Percentiles rank a stretch among this genome's conserved stretches.
Evolutionary conservation across 2,329 filamentous ascomycete genomes (phyloP).

Genomic region (Phaeosphaeriaceae sp.): DNA sequence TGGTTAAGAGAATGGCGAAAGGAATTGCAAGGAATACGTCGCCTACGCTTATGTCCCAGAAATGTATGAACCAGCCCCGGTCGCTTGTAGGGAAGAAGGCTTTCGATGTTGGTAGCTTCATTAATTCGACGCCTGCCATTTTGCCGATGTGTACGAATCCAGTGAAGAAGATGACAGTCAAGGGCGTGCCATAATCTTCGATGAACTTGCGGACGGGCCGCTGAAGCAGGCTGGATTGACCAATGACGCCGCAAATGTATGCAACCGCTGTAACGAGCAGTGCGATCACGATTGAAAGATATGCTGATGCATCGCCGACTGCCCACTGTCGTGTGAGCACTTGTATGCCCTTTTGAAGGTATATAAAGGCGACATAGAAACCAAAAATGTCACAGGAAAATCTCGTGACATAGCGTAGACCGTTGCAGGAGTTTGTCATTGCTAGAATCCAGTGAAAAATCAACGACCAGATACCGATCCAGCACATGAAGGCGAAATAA

Average conservation of each 20-base stretch:
- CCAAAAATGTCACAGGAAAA: slow-evolving; percentile 95
- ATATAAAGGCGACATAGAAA: slow-evolving; percentile 92
- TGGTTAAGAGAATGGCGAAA: slow-evolving; percentile 81
- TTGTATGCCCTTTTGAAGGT: slow-evolving; percentile 89
- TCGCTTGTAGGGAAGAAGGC: slow-evolving; percentile 80
- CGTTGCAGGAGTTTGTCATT: slow-evolving; percentile 85
- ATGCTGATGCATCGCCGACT: slow-evolving; percentile 67
- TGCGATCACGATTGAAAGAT: slow-evolving; percentile 78
- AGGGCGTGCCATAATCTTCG: slow-evolving; percentile 86
- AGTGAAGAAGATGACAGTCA: slow-evolving; percentile 76
- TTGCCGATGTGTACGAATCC: slow-evolving; percentile 87
- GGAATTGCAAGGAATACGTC: slow-evolving; percentile 87
- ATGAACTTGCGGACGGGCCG: slow-evolving; percentile 81
- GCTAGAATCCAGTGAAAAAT: slow-evolving; percentile 86
- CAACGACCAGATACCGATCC: slow-evolving; percentile 88
- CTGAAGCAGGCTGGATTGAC: slow-evolving; percentile 74
- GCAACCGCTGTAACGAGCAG: slow-evolving; percentile 79
- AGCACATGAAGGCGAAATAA: slow-evolving; percentile 89
- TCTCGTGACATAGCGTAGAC: slow-evolving; percentile 84
- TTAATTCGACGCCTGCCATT: slow-evolving; percentile 74
- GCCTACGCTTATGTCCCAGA: slow-evolving; percentile 76
- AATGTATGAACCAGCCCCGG: slow-evolving; percentile 78
- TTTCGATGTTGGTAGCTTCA: slow-evolving; percentile 75
- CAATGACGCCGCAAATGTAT: slow-evolving; percentile 76
- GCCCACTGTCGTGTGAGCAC: slow-evolving; percentile 78